Base-by-base conservation (phyloP, 2,329 filamentous ascomycete genomes). In the Colletotrichum sp. region DNA sequence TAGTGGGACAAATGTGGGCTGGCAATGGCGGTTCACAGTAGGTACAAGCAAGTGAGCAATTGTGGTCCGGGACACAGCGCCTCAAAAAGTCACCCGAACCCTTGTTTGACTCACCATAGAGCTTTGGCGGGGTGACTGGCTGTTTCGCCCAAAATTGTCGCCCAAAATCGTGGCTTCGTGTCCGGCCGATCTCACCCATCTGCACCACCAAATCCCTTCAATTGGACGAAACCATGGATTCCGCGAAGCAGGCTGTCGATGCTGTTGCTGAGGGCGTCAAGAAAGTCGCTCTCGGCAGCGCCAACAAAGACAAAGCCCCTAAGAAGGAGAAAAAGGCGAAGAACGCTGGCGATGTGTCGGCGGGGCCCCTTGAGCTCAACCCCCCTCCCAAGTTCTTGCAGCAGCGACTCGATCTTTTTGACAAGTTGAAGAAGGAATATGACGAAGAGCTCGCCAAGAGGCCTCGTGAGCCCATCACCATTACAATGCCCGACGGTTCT, bases 391-490 rank as follows among this genome's bases (percentile, higher is more conserved):
- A 93, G 76, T 98, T 95, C 85, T 92, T 99, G 78, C 89, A 96
- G 82, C 92, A 96, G 85, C 93, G 97, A 78, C 93, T 98, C 81
- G 91, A 94, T 69, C 89, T 99, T 66, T 98, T 98, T 87, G 95
- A 98, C 84, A 93, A 94, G 84, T 90, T 98, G 79, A 98, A 98
- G 90, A 93, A 95, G 79, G 91, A 94, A 84, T 92, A 95, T 82
- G 93, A 98, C 80, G 94, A 94, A 75, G 95, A 97, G 83, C 87
- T 95, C 78, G 89, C 92, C 79, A 85, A 86, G 80, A 93, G 94
- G 86, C 93, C 94, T 52, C 93, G 93, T 80, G 92, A 95, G 81
- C 89, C 92, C 78, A 96, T 96, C 84, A 92, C 89, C 75, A 90
- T 96, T 81, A 94, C 93, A 66, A 89, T 97, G 78, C 91, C 91